Evolutionary conservation across 441 rosid species (phyloP).

Genomic region (Isatis lusitanica): DNA sequence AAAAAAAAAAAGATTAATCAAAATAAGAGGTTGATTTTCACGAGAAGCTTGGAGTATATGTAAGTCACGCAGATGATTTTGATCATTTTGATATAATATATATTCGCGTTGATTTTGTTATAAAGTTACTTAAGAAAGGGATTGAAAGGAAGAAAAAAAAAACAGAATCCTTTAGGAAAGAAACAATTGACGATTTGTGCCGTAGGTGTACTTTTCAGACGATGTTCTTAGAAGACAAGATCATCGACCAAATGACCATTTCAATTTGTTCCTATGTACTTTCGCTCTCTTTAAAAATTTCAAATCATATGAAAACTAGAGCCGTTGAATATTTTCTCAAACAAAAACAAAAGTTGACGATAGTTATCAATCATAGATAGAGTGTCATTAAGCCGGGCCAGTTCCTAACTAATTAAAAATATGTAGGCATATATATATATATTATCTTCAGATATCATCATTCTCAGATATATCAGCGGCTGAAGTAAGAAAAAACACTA

Average conservation of each 20-base stretch:
- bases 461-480: slow-evolving; percentile 8
- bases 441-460: slow-evolving; percentile 8
- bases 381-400: background rate
- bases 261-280: slow-evolving; percentile 10
- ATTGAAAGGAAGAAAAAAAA: too few species aligned
- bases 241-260: slow-evolving; percentile 31
- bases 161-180: too few species aligned
- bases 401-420: background rate
- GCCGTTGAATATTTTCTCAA: background rate
- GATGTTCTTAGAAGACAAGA: slow-evolving; percentile 26
- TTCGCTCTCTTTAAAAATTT: slow-evolving; percentile 25
- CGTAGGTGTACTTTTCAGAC: slow-evolving; percentile 28
- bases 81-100: too few species aligned
- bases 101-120: too few species aligned
- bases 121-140: too few species aligned
- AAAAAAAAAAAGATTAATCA: too few species aligned
- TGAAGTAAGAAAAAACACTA: slow-evolving; percentile 29
- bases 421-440: background rate
- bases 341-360: too few species aligned
- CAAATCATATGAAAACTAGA: slow-evolving; percentile 11
- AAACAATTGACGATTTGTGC: background rate
- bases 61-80: too few species aligned
- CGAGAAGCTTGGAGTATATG: too few species aligned
- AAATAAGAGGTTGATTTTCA: too few species aligned
- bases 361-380: background rate